phyloP scores from a whole-genome alignment of 2,329 filamentous ascomycete genomes.

The Xylogone sp. region DNA sequence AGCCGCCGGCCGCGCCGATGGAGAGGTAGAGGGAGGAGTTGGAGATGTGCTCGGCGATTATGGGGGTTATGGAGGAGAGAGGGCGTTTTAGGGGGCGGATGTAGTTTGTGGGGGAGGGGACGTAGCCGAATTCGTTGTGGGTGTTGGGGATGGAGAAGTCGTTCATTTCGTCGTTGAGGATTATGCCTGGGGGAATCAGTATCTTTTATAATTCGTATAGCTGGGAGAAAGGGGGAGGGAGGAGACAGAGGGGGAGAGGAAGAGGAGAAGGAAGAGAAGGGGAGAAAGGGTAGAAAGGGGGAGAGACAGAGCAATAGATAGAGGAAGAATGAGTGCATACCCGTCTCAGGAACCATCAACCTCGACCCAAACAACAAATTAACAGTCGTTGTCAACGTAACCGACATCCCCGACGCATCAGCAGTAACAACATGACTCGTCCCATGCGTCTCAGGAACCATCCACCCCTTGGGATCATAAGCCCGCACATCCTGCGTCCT shows the following conservation, averaged over 20 bases:
- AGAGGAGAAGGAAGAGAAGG: too few species aligned
- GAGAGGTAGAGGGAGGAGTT: constrained; percentile 64
- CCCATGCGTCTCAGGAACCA: constrained; percentile 66
- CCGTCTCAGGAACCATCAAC: constrained; percentile 76
- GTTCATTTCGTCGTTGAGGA: constrained; percentile 59
- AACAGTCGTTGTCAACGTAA: constrained; percentile 81
- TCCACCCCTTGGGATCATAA: constrained; percentile 68
- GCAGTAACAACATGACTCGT: constrained; percentile 71
- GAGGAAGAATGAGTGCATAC: constrained; percentile 47
- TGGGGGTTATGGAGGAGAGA: constrained; percentile 75
- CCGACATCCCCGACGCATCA: constrained; percentile 69
- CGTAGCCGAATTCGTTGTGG: constrained; percentile 80
- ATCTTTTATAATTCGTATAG: too few species aligned
- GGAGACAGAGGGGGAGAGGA: too few species aligned
- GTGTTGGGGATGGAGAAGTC: constrained; percentile 83
- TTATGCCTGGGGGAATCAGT: constrained; percentile 21
- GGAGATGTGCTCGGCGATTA: constrained; percentile 63
- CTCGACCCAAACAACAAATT: constrained; percentile 82
- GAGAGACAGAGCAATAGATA: neutral
- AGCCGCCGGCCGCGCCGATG: constrained; percentile 76
- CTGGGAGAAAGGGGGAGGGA: too few species aligned
- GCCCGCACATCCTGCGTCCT: constrained; percentile 66
- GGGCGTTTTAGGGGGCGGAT: constrained; percentile 78
- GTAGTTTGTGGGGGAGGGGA: constrained; percentile 76
- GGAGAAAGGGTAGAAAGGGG: neutral